Conservation (phyloP, 225 moss, liverwort and hornwort genomes). For the Straminergon stramineum region DNA sequence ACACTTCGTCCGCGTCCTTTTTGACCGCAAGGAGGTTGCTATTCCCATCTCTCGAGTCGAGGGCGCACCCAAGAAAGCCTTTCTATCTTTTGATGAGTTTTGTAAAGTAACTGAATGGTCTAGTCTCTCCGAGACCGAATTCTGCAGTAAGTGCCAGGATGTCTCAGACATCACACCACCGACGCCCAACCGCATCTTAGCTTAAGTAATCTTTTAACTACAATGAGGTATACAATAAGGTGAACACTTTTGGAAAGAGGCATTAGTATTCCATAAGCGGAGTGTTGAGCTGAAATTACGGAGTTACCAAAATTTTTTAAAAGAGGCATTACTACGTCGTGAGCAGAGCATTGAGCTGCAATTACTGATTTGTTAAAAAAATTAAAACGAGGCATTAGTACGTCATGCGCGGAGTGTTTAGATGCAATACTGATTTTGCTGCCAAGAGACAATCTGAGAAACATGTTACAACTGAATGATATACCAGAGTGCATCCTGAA, state of each 20-base stretch:
- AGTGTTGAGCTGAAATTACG: background rate
- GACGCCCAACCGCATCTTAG: background rate
- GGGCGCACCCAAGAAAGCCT: slow-evolving; percentile 11
- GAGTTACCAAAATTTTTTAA: background rate
- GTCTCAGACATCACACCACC: background rate
- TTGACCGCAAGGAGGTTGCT: slow-evolving; percentile 25
- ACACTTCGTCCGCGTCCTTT: slow-evolving; percentile 31
- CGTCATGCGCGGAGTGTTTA: background rate
- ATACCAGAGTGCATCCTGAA: background rate
- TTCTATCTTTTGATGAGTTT: slow-evolving; percentile 35
- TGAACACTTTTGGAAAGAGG: background rate
- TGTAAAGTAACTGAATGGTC: slow-evolving; percentile 18
- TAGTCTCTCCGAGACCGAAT: slow-evolving; percentile 17
- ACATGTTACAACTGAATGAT: background rate
- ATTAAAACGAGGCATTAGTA: background rate
- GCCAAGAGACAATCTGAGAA: background rate
- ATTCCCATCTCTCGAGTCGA: slow-evolving; percentile 23
- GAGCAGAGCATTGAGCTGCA: background rate
- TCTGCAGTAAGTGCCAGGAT: slow-evolving; percentile 3
- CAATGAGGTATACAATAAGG: background rate
- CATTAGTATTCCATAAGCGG: background rate
- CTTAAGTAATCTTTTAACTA: background rate
- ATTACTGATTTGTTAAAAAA: background rate
- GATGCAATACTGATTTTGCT: background rate
- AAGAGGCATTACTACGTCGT: background rate